Conservation (phyloP, 2,329 filamentous ascomycete genomes). For the Apiospora saccharicola region DNA sequence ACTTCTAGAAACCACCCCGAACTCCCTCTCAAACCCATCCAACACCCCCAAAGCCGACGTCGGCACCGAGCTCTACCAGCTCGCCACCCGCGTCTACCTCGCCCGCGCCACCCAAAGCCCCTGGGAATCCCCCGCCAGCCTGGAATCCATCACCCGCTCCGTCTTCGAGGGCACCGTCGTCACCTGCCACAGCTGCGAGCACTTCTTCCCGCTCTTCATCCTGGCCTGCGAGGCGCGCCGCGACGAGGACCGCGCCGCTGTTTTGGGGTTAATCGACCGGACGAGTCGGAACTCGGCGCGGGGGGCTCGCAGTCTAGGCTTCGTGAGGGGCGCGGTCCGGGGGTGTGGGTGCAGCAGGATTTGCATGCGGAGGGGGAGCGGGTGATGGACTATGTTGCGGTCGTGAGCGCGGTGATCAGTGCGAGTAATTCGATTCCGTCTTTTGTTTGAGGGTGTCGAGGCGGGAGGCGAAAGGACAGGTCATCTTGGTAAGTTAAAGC, state of each 20-base stretch:
- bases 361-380: constrained; percentile 42
- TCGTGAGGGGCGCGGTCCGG: constrained; percentile 36
- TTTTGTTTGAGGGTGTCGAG: constrained; percentile 29
- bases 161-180: constrained; percentile 31
- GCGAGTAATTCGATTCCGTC: constrained; percentile 34
- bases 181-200: constrained; percentile 34
- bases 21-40: neutral
- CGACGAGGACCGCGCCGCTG: constrained; percentile 35
- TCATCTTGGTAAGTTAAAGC: no score
- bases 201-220: constrained; percentile 46
- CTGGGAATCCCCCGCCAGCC: constrained; percentile 30
- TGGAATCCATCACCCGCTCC: constrained; percentile 34
- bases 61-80: constrained; percentile 32
- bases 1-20: constrained; percentile 6
- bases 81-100: constrained; percentile 35
- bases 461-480: no score
- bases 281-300: constrained; percentile 31
- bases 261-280: constrained; percentile 41
- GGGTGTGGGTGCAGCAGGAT: constrained; percentile 46
- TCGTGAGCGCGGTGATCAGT: constrained; percentile 37
- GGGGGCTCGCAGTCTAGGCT: constrained; percentile 34
- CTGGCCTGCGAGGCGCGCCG: constrained; percentile 44
- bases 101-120: constrained; percentile 36
- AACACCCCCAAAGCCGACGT: constrained; percentile 14
- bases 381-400: constrained; percentile 39